Evolutionary conservation across 495 filamentous ascomycete species (phyloP), one percentile per base, ranked within the genome.

Genomic region (Penicillium paxilli): DNA sequence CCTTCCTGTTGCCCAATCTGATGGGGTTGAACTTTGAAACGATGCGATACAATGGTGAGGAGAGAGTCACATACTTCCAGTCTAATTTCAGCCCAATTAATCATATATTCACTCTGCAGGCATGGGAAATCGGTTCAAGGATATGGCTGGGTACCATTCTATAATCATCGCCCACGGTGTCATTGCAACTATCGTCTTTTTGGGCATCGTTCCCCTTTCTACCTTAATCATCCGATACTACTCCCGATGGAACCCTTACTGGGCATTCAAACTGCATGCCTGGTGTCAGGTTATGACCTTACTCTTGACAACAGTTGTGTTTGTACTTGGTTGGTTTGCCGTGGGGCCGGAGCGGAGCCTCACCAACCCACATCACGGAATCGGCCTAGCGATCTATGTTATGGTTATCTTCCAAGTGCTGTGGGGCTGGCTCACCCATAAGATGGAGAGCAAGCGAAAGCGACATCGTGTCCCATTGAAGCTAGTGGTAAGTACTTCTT

Each of bases 361-460:
- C 58, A 89, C 89, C 41, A 98, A 98, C 67, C 94, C 94, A 2
- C 94, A 98, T 74, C 89, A 92, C 73, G 92, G 91, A 51, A 97
- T 98, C 62, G 94, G 94, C 20, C 73, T 96, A 26, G 88, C 92
- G 32, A 85, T 98, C 51, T 98, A 94, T 69, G 87, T 90, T 24
- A 72, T 94, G 59, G 81, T 97, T 16, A 66, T 96, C 23, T 80
- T 92, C 20, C 95, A 97, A 63, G 80, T 86, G 7, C 55, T 97
- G 19, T 87, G 87, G 58, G 95, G 95, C 16, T 83, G 83, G 58
- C 76, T 89, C 32, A 78, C 95, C 32, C 81, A 87, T 52, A 76
- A 78, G 51, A 72, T 77, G 11, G 83, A 87, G 58, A 83, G 82
- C 60, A 80, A 82, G 42, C 85, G 85, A 57, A 72, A 79, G 40